Base-by-base conservation (phyloP, 73 alveolate species). In the Blepharisma japonicum region DNA sequence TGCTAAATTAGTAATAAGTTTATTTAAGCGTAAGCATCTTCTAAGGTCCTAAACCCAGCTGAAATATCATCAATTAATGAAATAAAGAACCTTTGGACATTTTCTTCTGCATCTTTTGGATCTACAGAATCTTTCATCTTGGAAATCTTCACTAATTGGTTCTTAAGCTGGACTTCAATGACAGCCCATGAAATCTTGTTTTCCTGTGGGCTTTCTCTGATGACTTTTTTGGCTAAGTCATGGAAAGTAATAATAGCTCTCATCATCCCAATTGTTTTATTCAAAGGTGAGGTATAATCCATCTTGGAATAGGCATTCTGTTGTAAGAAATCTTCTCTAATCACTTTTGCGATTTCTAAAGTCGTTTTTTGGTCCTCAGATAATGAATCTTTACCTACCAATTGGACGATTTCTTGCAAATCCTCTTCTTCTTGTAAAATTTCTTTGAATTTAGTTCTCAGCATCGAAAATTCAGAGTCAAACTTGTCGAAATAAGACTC, bases 341-440 rank as follows among this genome's bases (percentile, higher is more conserved):
- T 95, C 81, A 95, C 79, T 83, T 94, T 95, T 53, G 99, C 98
- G 55, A 92, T 93, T 89, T 97, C 99, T 49, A 97, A 90, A 48
- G 93, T 90, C 48, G 93, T 85, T 80, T 97, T 97, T 84, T 97
- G 96, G 86, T 93, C 99, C 79, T 97, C 99, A 74, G 98, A 90
- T 51, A 97, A 91, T 32, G 99, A 95, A 80, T 97, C 99, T 87
- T 92, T 94, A 81, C 99, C 99, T 86, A 97, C 98, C 90, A 97
- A 88, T 84, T 97, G 99, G 83, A 97, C 99, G 86, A 97, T 96
- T 96, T 97, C 99, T 81, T 94, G 89, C 87, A 97, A 87, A 79
- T 97, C 99, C 68, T 91, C 97, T 86, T 97, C 99, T 86, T 96
- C 98, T 81, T 95, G 96, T 71, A 97, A 86, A 83, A 97, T 89